Conservation (phyloP, 1,139 yeast genomes). For the Sugiyamaella pinicola region DNA sequence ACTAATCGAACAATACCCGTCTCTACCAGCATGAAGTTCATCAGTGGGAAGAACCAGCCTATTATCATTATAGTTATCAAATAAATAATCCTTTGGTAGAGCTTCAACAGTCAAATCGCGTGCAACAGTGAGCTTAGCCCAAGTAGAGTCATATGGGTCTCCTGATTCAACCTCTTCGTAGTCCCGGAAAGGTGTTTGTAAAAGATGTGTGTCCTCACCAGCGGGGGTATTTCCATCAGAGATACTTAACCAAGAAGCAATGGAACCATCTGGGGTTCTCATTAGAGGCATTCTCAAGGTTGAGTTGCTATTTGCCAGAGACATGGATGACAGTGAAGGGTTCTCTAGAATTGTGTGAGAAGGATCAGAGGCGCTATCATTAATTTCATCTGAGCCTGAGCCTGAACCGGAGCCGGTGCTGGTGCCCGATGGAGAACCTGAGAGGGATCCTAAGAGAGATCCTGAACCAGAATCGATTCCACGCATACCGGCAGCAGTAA, state of each 20-base stretch:
- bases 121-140: constrained; percentile 12
- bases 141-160: constrained; percentile 5
- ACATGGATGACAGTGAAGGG: constrained; percentile 24
- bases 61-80: background rate
- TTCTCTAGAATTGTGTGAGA: constrained; percentile 16
- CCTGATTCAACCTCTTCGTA: background rate
- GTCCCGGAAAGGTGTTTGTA: background rate
- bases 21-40: background rate
- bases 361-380: constrained; percentile 4
- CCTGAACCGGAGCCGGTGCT: too few relatives aligned
- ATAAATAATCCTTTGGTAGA: background rate
- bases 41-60: constrained; percentile 6
- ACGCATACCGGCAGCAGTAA: background rate
- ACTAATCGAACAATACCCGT: background rate
- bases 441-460: too few relatives aligned
- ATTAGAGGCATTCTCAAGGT: constrained; percentile 28
- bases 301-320: constrained; percentile 26
- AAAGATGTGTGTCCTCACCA: too few relatives aligned
- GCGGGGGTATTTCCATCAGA: background rate
- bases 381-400: too few relatives aligned
- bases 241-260: constrained; percentile 2
- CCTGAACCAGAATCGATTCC: background rate
- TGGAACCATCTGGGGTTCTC: constrained; percentile 12
- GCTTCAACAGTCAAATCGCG: constrained; percentile 2
- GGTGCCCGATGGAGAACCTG: background rate